Evolutionary conservation across 2,329 filamentous ascomycete species (phyloP).

Genomic region (Ceratocystis cacaofunesta): DNA sequence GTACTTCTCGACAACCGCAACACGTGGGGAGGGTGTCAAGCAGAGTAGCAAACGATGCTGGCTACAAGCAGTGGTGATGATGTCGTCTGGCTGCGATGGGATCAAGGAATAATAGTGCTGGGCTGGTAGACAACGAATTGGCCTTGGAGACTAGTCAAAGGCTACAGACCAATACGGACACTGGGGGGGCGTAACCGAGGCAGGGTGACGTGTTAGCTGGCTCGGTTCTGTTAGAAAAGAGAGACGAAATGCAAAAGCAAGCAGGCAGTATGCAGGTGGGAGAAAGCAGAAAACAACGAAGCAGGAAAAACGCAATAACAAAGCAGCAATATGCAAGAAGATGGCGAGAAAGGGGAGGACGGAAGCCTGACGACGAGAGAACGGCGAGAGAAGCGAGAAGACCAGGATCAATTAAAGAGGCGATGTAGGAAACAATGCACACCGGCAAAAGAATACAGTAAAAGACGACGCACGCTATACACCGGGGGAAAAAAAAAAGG

Average conservation of each 20-base stretch:
- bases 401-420: background rate
- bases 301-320: background rate
- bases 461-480: background rate
- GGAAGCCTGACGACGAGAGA: background rate
- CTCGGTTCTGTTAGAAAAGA: conserved; percentile 14
- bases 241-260: conserved; percentile 13
- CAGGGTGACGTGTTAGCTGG: conserved; percentile 17
- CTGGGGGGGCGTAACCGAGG: conserved; percentile 13
- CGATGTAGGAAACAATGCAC: background rate
- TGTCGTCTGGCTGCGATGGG: background rate
- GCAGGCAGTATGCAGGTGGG: conserved; percentile 4
- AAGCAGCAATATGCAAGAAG: background rate
- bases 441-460: background rate
- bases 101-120: background rate
- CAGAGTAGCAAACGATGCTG: background rate
- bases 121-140: background rate
- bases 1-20: background rate
- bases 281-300: background rate
- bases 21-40: background rate
- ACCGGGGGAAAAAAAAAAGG: background rate
- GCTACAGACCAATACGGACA: conserved; percentile 8
- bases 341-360: background rate
- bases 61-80: background rate
- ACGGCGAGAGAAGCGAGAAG: background rate
- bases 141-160: background rate